phyloP scores from a whole-genome alignment of 495 filamentous ascomycete species.

The Penicillium flavigenum region DNA sequence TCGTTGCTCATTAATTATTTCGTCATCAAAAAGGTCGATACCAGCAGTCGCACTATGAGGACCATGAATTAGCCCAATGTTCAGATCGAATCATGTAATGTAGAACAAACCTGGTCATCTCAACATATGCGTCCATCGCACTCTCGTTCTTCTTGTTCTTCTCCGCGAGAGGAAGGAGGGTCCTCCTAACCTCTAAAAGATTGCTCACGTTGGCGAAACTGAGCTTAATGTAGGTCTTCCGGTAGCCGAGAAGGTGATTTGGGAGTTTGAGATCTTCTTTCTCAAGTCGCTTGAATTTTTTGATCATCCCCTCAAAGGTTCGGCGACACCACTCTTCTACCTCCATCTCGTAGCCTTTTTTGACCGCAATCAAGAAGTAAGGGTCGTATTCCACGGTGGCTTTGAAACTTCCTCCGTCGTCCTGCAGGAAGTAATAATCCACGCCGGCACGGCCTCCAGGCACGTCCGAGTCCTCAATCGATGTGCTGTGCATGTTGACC shows the following conservation, averaged over 20 bases:
- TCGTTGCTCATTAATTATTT: constrained; percentile 81
- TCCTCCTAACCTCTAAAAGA: constrained; percentile 75
- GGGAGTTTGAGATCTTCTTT: constrained; percentile 96
- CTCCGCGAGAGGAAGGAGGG: constrained; percentile 87
- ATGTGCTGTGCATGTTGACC: constrained; percentile 89
- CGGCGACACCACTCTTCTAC: constrained; percentile 94
- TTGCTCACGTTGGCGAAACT: constrained; percentile 85
- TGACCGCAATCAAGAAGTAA: constrained; percentile 91
- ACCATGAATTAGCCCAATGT: constrained; percentile 2
- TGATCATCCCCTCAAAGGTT: constrained; percentile 80
- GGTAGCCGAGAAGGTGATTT: constrained; percentile 91
- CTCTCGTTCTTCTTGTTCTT: constrained; percentile 93
- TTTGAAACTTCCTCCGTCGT: constrained; percentile 92
- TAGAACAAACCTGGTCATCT: constrained; percentile 76
- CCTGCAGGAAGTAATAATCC: constrained; percentile 96
- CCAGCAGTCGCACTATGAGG: constrained; percentile 69
- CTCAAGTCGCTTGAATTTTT: constrained; percentile 70
- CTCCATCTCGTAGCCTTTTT: constrained; percentile 82
- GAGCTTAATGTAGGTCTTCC: constrained; percentile 80
- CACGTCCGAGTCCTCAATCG: constrained; percentile 78
- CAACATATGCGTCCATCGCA: constrained; percentile 97
- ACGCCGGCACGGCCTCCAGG: constrained; percentile 82
- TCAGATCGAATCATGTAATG: background rate
- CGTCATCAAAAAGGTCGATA: constrained; percentile 95
- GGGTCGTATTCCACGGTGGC: constrained; percentile 95